Evolutionary conservation across 345 rosid species (phyloP), one percentile per base, ranked within the genome.

Genomic region (Diplotaxis tenuifolia): DNA sequence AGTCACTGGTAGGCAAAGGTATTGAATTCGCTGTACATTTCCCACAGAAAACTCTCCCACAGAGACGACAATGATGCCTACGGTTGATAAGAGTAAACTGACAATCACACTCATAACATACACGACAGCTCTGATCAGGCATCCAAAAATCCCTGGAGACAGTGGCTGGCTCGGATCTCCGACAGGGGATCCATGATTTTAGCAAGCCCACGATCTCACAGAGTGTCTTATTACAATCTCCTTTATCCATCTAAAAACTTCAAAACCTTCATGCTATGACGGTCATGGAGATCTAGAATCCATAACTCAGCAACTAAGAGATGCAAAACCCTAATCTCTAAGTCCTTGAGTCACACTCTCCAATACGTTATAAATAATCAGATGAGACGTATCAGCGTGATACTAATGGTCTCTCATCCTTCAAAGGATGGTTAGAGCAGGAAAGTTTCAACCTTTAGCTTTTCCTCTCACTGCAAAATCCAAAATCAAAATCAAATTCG

Each of bases 141-240:
- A 95, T 92, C 98, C 99, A 95, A 85, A 92, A 95, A 81, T 90
- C 91, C 89, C 87, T 87, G 2, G 96, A 90, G 72, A 92, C 84
- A 73, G 82, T 73, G 67, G 87, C 75, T 70, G 93, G 88, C 84
- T 92, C 96, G 1, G 93, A 82, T 71, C 75, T 83, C 97, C 96
- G 28, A 25, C 28, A 87, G 77, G 90, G 83, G 62, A 88, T 64
- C 96, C 96, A 95, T 7, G 88, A 85, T 79, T 82, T 88, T 20
- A 87, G 4, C 71, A 75, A 40, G 59, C 84, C 57, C 58, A 86
- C 78, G 59, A 92, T 54, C 69, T 92, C 93, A 53, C 92, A 81
- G 65, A 87, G 62, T 64, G 83, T 84, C 82, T 78, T 47, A 79
- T 68, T n/a, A 47, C 21, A 74, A 40, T 79, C 82, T 65, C 90